These are phyloP conservation scores for Haplosporangium sp. DNA, from an alignment of 371 early-diverging fungal species.

Conservation along the genomic window DNA sequence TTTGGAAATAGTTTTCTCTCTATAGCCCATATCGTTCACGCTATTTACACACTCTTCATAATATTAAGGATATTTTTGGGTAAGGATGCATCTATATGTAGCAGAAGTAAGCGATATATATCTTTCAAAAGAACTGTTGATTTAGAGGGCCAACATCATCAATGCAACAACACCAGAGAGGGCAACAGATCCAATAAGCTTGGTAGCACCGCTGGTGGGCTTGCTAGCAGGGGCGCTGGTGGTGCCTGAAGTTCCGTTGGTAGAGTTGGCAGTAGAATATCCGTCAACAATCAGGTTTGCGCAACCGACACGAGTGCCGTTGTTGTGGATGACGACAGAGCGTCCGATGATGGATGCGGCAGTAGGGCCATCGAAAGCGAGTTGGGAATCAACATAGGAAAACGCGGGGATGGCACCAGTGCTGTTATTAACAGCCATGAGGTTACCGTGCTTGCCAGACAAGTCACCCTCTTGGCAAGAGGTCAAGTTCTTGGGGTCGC, in stretches of 20 bases:
- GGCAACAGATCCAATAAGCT: constrained; percentile 45
- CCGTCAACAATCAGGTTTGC: constrained; percentile 56
- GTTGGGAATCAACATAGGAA: constrained; percentile 55
- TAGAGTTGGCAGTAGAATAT: constrained; percentile 8
- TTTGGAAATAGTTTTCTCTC: not conserved
- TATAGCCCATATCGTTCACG: not conserved
- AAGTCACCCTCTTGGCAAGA: constrained; percentile 69
- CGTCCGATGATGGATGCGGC: constrained; percentile 57
- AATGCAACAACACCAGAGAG: constrained; percentile 42
- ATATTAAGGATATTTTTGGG: constrained; percentile 9
- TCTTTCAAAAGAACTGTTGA: not conserved
- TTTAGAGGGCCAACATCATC: constrained; percentile 52
- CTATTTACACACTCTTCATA: not conserved
- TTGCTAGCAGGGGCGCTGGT: too few species aligned
- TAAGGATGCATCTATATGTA: not conserved
- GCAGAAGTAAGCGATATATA: not conserved
- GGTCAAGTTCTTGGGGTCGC: constrained; percentile 47
- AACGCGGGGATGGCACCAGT: constrained; percentile 61
- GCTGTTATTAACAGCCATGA: constrained; percentile 24
- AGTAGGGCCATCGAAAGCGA: constrained; percentile 48
- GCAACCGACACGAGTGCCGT: constrained; percentile 62
- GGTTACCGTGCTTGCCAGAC: constrained; percentile 60
- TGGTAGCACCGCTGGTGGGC: constrained; percentile 30
- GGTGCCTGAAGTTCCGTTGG: not conserved
- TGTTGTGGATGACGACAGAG: constrained; percentile 65